Conservation (phyloP, 2,329 filamentous ascomycete species). For the Tricladium varicosporioides region DNA sequence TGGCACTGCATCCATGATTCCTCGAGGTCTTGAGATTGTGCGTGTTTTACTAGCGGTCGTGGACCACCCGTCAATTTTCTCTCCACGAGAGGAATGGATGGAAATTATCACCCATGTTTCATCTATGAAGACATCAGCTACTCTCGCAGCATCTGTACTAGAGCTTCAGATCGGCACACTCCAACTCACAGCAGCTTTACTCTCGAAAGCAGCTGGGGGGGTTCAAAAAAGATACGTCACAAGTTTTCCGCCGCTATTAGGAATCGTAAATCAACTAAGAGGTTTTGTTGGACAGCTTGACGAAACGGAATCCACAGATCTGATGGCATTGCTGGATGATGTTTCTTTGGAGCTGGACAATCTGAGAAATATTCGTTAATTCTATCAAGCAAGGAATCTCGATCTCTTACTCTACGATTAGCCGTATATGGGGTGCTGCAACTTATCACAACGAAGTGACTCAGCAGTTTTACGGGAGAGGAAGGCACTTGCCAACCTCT, state of each 20-base stretch:
- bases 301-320: conserved; percentile 31
- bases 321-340: conserved; percentile 47
- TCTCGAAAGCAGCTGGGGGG: conserved; percentile 44
- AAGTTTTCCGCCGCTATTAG: conserved; percentile 49
- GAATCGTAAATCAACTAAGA: conserved; percentile 45
- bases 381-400: background rate
- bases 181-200: conserved; percentile 54
- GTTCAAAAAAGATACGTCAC: conserved; percentile 50
- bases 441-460: too few relatives aligned
- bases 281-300: conserved; percentile 19
- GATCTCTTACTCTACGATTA: too few relatives aligned
- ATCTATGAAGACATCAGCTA: conserved; percentile 28
- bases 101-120: conserved; percentile 50
- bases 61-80: conserved; percentile 45
- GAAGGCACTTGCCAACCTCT: too few relatives aligned
- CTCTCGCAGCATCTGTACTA: conserved; percentile 14
- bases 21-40: conserved; percentile 54
- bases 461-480: too few relatives aligned
- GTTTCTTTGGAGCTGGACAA: conserved; percentile 33
- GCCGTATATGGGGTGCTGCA: too few relatives aligned
- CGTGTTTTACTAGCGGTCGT: conserved; percentile 52
- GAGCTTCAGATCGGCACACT: conserved; percentile 54
- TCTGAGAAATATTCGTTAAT: background rate
- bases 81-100: conserved; percentile 55
- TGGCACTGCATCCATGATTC: background rate